A percentile compares a stretch with the other conserved stretches of the same genome.
Evolutionary conservation across 805 yeast species (phyloP).

Genomic region (Kluyveromyces dobzhanskii): DNA sequence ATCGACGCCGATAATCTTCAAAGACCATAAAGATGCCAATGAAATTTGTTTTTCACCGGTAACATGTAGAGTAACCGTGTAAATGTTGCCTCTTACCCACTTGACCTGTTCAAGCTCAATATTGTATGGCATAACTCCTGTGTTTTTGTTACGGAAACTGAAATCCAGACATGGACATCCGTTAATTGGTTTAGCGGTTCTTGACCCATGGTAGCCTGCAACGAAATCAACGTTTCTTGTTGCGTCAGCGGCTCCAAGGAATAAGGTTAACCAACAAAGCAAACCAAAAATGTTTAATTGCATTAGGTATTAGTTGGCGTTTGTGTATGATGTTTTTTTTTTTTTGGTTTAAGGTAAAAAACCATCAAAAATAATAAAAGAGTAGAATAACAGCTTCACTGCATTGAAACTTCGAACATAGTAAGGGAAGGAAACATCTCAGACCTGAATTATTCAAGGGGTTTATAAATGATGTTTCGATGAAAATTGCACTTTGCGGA

Average conservation of each 20-base stretch:
- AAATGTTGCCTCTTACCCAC: constrained; percentile 9
- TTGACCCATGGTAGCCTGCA: background rate
- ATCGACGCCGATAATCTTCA: constrained; percentile 12
- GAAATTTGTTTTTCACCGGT: constrained; percentile 11
- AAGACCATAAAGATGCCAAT: constrained; percentile 10
- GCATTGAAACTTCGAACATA: too few relatives aligned
- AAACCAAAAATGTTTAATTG: background rate
- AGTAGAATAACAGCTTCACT: too few relatives aligned
- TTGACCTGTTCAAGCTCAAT: constrained; percentile 10
- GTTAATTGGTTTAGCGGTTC: constrained; percentile 2
- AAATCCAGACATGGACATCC: constrained; percentile 17
- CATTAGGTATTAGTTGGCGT: too few relatives aligned
- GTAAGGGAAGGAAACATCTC: too few relatives aligned
- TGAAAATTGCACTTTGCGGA: too few relatives aligned
- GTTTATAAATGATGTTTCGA: too few relatives aligned
- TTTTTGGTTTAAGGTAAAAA: too few relatives aligned
- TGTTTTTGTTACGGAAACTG: constrained; percentile 6
- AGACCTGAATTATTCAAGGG: too few relatives aligned
- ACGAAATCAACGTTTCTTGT: background rate
- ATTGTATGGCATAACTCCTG: constrained; percentile 9
- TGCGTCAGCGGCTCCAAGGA: background rate
- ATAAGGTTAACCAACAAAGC: background rate
- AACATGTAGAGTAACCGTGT: constrained; percentile 16
- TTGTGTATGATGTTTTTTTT: too few relatives aligned
- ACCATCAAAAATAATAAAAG: too few relatives aligned